Base-by-base conservation (phyloP, 2,329 filamentous ascomycete genomes). In the Colletotrichum sp. region DNA sequence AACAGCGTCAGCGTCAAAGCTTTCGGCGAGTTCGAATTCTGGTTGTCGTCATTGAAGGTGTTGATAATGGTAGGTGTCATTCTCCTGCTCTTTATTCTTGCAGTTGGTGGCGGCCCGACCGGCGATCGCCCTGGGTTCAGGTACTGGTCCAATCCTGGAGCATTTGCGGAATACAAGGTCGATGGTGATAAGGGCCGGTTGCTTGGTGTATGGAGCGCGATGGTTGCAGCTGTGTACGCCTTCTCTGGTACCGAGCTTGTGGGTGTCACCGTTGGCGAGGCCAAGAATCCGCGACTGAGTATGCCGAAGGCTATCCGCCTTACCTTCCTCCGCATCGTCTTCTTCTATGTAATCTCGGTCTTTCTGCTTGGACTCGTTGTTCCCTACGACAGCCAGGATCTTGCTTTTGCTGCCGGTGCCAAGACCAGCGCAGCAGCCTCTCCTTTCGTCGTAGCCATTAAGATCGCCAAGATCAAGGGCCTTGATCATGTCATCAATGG, bases 301-400 rank as follows among this genome's bases (percentile, higher is more conserved):
- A 92, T 94, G 72, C 93, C 93, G 3, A 87, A 90, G 60, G 93
- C 93, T 30, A 93, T 94, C 83, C 92, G 91, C 80, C 88, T 94
- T 71, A 94, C 92, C 52, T 93, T 94, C 82, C 92, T 90, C 84
- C 92, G 93, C 24, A 94, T 94, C 80, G 83, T 93, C 76, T 87
- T 94, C 83, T 95, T 95, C 86, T 94, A 94, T 84, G 87, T 93
- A 72, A 82, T 92, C 32, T 91, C 90, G 9, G 92, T 94, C 18
- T 86, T 94, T 60, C 88, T 94, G 60, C 85, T 94, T 7, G 93
- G 93, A 72, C 93, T 93, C 86, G 87, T 93, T 15, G 90, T 95
- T 2, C 91, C 92, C 0, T 94, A 93, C 85, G 86, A 94, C 83
- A 83, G 84, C 70, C 49, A 78, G 0, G 24, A 78, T 9, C 85